Base-by-base conservation (phyloP, 2,329 filamentous ascomycete genomes). In the Alternaria sp. region DNA sequence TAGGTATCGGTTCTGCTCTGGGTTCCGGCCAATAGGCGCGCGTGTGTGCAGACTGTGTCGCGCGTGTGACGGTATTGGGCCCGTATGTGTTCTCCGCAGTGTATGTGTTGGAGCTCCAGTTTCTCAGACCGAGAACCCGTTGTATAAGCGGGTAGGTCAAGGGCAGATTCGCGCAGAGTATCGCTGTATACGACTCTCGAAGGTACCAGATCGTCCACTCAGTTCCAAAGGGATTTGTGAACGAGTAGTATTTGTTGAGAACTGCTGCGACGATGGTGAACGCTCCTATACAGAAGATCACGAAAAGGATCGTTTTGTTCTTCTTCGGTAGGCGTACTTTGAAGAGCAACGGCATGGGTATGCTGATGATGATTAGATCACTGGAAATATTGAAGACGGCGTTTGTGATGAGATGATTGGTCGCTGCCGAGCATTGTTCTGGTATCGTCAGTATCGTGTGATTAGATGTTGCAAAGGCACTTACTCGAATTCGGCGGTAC, bases 161-260 rank as follows among this genome's bases (percentile, higher is more conserved):
- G 0, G 88, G 87, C 6, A 90, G 80, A 63, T 90, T 90, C 26
- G 87, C 84, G 15, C 89, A 87, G 53, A 88, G 82, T 44, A 90
- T 82, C 6, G 87, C 86, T 0, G 88, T 88, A 47, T 84, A 86
- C 12, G 84, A 83, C 71, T 90, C 88, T 26, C 87, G 83, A 9
- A 87, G 83, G 60, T 80, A 88, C 87, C 87, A 90, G 67, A 85
- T 85, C 0, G 87, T 83, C 81, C 88, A 90, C 41, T 85, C 76
- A 14, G 81, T 79, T 3, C 85, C 86, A 72, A 87, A 89, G 1
- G 86, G 86, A 20, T 87, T 77, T 15, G 79, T 83, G 63, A 90
- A 88, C 47, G 86, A 87, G 77, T 88, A 88, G 71, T 87, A 87
- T 63, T 89, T 88, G 78, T 88, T 89, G 15, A 90, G 78, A 6